These are phyloP conservation scores for Saccharomycopsis lassenensis DNA, from an alignment of 805 yeast genomes.

Conservation along the genomic window DNA sequence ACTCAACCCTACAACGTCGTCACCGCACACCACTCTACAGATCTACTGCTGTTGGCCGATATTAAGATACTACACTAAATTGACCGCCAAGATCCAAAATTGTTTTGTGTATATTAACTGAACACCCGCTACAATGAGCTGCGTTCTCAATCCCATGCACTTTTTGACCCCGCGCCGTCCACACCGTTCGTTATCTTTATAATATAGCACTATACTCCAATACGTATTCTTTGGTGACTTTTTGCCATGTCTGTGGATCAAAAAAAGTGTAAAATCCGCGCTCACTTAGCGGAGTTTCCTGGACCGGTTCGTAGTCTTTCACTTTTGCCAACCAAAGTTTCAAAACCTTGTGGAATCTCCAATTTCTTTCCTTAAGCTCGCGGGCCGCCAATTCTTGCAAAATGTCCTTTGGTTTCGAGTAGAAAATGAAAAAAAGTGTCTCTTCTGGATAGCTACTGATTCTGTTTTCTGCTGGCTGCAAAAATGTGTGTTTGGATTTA, in stretches of 20 bases:
- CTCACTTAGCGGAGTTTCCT: conserved; percentile 68
- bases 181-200: conserved; percentile 22
- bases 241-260: conserved; percentile 94
- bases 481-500: conserved; percentile 16
- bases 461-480: conserved; percentile 34
- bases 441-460: conserved; percentile 64
- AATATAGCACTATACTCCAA: conserved; percentile 53
- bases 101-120: too few relatives aligned
- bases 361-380: conserved; percentile 82
- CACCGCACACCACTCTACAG: too few relatives aligned
- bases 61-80: too few relatives aligned
- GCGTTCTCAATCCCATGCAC: too few relatives aligned
- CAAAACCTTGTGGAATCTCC: conserved; percentile 94
- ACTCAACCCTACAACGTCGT: too few relatives aligned
- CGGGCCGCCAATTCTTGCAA: conserved; percentile 90
- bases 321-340: conserved; percentile 97
- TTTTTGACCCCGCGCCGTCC: not conserved
- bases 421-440: conserved; percentile 85
- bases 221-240: conserved; percentile 64
- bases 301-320: conserved; percentile 76
- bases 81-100: too few relatives aligned
- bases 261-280: conserved; percentile 89
- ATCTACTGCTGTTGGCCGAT: too few relatives aligned
- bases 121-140: too few relatives aligned
- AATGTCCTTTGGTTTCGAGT: conserved; percentile 85